Evolutionary conservation across 225 moss, liverwort and hornwort species (phyloP).

Genomic region (Ulota crispa): DNA sequence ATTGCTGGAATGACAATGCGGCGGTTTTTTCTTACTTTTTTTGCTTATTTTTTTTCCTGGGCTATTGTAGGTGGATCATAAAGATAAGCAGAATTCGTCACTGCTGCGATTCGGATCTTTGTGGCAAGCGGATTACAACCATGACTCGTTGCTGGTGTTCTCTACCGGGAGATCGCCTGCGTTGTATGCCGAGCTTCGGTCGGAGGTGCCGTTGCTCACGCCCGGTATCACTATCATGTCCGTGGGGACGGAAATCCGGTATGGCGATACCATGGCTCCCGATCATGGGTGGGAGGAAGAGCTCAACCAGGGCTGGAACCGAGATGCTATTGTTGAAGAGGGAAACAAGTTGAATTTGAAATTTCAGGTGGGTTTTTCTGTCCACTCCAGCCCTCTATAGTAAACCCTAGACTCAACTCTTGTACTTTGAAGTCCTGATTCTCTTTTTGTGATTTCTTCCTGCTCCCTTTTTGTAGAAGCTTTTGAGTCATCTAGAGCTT

Average conservation of each 20-base stretch:
- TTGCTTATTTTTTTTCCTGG: neutral
- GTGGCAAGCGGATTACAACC: conserved; percentile 86
- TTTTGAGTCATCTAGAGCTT: neutral
- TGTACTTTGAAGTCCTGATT: neutral
- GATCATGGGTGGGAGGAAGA: conserved; percentile 87
- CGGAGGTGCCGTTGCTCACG: conserved; percentile 76
- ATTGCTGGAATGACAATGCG: neutral
- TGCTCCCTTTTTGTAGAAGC: neutral
- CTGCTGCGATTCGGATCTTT: conserved; percentile 79
- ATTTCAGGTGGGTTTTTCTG: conserved; percentile 60
- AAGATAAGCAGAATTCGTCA: conserved; percentile 66
- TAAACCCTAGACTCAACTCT: neutral
- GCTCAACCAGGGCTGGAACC: conserved; percentile 86
- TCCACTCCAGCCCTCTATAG: too few species aligned
- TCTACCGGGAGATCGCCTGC: conserved; percentile 88
- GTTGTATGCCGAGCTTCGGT: conserved; percentile 72
- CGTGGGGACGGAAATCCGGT: conserved; percentile 91
- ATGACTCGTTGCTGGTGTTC: conserved; percentile 85
- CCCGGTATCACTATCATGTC: conserved; percentile 95
- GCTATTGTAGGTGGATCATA: conserved; percentile 76
- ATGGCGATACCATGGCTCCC: conserved; percentile 80
- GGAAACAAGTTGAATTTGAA: conserved; percentile 61
- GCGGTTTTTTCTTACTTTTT: neutral
- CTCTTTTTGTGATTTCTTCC: neutral
- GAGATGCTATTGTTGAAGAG: conserved; percentile 73